A percentile compares a stretch with the other conserved stretches of the same genome.
Conservation (phyloP, 1,139 yeast species). For the Taphrina sp. region DNA sequence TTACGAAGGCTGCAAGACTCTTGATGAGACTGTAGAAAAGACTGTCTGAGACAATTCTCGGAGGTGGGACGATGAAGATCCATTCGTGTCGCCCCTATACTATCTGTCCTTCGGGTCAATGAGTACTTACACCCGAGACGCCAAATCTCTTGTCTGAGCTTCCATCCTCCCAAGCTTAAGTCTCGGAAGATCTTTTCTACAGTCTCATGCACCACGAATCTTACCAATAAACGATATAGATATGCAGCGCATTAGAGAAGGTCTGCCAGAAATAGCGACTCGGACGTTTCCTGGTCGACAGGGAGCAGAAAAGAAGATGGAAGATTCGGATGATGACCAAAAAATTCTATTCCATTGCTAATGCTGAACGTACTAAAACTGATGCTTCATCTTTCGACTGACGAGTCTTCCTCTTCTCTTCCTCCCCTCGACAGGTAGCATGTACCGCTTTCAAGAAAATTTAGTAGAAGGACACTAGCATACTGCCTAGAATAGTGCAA, state of each 20-base stretch:
- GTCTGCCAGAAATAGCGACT: no score
- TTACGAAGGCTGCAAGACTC: no score
- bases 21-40: no score
- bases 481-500: no score
- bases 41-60: no score
- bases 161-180: background rate
- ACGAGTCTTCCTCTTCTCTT: background rate
- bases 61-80: slow-evolving; percentile 7
- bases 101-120: slow-evolving; percentile 24
- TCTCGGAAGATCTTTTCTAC: slow-evolving; percentile 5
- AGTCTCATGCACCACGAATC: background rate
- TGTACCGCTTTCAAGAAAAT: no score
- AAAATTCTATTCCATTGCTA: slow-evolving; percentile 28
- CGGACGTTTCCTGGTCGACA: no score
- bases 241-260: no score
- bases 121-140: slow-evolving; percentile 31
- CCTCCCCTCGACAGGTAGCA: no score
- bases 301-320: background rate
- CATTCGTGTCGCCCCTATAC: slow-evolving; percentile 30
- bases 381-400: slow-evolving; percentile 29
- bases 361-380: slow-evolving; percentile 24
- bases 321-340: slow-evolving; percentile 24
- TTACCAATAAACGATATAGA: no score
- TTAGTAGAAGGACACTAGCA: no score
- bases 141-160: slow-evolving; percentile 28